Conservation (phyloP, 192 early-diverging fungal genomes). For the Rhizoclosmatium sp. region DNA sequence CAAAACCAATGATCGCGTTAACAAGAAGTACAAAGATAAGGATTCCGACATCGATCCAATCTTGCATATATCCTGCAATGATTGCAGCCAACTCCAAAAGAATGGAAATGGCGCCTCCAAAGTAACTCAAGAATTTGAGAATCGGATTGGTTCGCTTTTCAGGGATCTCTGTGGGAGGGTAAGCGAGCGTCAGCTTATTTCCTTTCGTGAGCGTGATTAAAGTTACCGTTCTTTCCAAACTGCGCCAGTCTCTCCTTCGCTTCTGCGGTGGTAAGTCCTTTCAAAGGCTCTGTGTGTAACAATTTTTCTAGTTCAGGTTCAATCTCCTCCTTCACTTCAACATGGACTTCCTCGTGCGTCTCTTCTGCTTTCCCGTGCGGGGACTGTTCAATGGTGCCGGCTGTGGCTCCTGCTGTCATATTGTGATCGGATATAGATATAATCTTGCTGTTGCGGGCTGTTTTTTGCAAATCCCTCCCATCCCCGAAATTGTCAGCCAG, state of each 20-base stretch:
- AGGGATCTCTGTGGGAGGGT: conserved; percentile 69
- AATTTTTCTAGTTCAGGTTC: conserved; percentile 43
- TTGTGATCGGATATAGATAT: no score
- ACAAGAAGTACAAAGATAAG: conserved; percentile 84
- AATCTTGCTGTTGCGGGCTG: no score
- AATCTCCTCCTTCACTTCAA: conserved; percentile 47
- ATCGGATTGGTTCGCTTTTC: conserved; percentile 86
- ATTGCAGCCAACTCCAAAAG: conserved; percentile 90
- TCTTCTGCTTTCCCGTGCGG: conserved; percentile 20
- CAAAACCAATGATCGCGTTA: conserved; percentile 92
- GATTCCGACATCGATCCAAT: conserved; percentile 89
- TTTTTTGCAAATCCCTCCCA: no score
- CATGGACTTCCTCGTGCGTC: conserved; percentile 46
- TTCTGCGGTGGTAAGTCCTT: conserved; percentile 78
- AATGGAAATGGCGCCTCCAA: conserved; percentile 86
- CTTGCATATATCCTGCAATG: conserved; percentile 79
- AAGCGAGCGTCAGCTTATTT: background rate
- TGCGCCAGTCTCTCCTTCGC: conserved; percentile 70
- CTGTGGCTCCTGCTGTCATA: no score
- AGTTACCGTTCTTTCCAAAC: conserved; percentile 79
- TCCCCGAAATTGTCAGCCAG: no score
- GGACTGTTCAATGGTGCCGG: no score
- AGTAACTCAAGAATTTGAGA: conserved; percentile 88
- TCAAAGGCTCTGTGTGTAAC: conserved; percentile 79
- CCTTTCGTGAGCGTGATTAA: no score